Evolutionary conservation across 23 red algal species (phyloP).

Genomic region (Agarophyton chilense): DNA sequence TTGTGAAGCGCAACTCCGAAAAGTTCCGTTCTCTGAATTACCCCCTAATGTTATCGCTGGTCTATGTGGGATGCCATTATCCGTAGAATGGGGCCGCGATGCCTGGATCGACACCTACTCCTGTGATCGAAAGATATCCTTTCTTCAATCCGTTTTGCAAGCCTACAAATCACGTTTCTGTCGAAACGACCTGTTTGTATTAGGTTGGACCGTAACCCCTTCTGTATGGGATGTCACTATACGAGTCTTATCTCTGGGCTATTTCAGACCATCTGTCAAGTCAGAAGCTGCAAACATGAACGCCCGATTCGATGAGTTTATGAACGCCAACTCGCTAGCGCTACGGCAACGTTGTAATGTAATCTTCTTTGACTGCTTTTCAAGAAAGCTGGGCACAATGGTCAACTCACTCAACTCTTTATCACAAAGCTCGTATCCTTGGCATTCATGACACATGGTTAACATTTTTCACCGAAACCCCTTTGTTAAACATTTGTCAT

Average conservation of each 20-base stretch:
- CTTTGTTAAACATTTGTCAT: not conserved
- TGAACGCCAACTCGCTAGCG: not conserved
- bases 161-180: not conserved
- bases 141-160: slow-evolving; percentile 22
- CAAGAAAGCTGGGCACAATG: slow-evolving; percentile 2
- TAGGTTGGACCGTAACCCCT: slow-evolving; percentile 76
- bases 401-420: slow-evolving; percentile 14
- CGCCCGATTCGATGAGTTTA: slow-evolving; percentile 22
- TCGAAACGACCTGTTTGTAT: slow-evolving; percentile 50
- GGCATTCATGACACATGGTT: not conserved
- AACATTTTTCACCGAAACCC: not conserved
- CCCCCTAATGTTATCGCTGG: slow-evolving; percentile 66
- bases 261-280: slow-evolving; percentile 39
- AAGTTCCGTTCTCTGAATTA: slow-evolving; percentile 22
- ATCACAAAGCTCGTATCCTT: not conserved
- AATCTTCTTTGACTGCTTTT: slow-evolving; percentile 72
- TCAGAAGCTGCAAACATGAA: slow-evolving; percentile 66
- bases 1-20: slow-evolving; percentile 33
- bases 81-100: slow-evolving; percentile 52
- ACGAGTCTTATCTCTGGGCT: slow-evolving; percentile 52
- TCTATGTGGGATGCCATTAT: slow-evolving; percentile 15
- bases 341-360: slow-evolving; percentile 45
- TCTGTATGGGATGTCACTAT: slow-evolving; percentile 43
- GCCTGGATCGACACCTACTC: slow-evolving; percentile 67
- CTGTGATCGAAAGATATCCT: slow-evolving; percentile 47